Base-by-base conservation (phyloP, 2,329 filamentous ascomycete species). In the Claviceps capensis region DNA sequence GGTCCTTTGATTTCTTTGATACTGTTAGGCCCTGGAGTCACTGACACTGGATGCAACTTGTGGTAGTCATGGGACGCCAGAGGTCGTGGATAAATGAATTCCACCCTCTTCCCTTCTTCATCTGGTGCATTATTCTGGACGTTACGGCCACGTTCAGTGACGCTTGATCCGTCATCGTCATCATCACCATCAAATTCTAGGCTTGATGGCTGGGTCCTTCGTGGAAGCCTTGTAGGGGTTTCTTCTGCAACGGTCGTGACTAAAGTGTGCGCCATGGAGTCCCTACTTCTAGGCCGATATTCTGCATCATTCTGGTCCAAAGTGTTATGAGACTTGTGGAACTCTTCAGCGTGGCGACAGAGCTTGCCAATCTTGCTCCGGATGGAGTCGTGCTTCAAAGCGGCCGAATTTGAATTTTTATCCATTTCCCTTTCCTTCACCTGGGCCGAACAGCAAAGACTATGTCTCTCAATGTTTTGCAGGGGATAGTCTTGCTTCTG, bases 261-360 rank as follows among this genome's bases (percentile, higher is more conserved):
- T 17, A 4, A 53, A 37, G 1, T 30, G 48, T 44, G 46, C 53
- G 11, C 56, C 43, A 6, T 64, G 3, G 40, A 26, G n/a, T 38
- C 50, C n/a, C 36, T 47, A 17, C 36, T 40, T 19, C 8, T 6
- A 23, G 49, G 34, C 16, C 40, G n/a, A 30, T 30, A 13, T 6
- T 40, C 55, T 40, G 59, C 60, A 14, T 62, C 59, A 13, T 69
- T 57, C 45, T 69, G 65, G 45, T 67, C 63, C 45, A 64, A 57
- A 52, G 66, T 65, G 53, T 69, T 67, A 34, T 63, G 60, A 17
- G 62, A 57, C 47, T 60, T 60, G 49, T 67, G 61, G 5, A 71
- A 60, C 23, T 65, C 63, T 41, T 66, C 56, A 7, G 64, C 62
- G 54, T 69, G 63, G 3, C 63, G 62, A 49, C 65, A 63, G 1